phyloP scores from a whole-genome alignment of 441 rosid genomes.

The Capsella rubella region DNA sequence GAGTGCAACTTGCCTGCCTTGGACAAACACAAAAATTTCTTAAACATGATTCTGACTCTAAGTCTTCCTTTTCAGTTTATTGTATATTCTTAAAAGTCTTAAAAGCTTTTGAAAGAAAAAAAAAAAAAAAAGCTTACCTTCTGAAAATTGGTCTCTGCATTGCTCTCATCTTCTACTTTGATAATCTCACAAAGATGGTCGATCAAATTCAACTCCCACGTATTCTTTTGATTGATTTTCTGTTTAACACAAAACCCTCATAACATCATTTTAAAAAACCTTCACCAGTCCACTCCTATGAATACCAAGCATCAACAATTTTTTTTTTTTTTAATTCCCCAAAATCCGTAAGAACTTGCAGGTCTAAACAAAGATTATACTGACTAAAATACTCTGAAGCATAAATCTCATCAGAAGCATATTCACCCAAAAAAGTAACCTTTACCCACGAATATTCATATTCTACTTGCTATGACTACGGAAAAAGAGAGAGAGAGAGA shows the following conservation, averaged over 20 bases:
- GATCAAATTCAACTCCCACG: slow-evolving; percentile 91
- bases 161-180: slow-evolving; percentile 84
- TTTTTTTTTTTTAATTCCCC: neutral
- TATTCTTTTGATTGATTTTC: slow-evolving; percentile 97
- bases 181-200: slow-evolving; percentile 85
- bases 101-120: too few relatives aligned
- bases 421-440: slow-evolving; percentile 6
- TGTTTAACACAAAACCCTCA: slow-evolving; percentile 44
- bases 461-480: neutral
- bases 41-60: neutral
- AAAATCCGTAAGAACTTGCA: neutral
- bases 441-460: slow-evolving; percentile 1
- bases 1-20: slow-evolving; percentile 88
- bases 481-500: neutral
- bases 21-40: slow-evolving; percentile 11
- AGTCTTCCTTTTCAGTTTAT: neutral
- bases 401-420: slow-evolving; percentile 4
- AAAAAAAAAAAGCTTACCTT: slow-evolving; percentile 56
- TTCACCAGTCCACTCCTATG: neutral
- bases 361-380: slow-evolving; percentile 16
- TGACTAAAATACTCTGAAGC: slow-evolving; percentile 12
- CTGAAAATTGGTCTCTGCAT: slow-evolving; percentile 83
- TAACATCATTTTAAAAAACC: neutral
- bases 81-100: neutral
- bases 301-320: slow-evolving; percentile 3